Base-by-base conservation (phyloP, 2,329 filamentous ascomycete genomes). In the Cercospora berteroae region DNA sequence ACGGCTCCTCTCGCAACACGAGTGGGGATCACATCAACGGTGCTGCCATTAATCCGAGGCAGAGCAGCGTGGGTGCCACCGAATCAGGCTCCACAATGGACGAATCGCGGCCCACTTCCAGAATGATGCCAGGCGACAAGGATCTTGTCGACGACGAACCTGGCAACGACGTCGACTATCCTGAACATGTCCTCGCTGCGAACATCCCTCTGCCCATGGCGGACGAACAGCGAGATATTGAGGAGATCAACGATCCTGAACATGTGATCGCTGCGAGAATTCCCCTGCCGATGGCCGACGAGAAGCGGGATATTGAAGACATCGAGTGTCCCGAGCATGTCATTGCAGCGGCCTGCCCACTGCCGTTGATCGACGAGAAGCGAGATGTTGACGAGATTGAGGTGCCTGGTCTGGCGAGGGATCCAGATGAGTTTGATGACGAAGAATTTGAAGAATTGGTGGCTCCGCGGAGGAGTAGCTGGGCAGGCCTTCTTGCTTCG, bases 371-470 rank as follows among this genome's bases (percentile, higher is more conserved):
- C 27, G 83, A 87, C 39, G 83, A 83, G 18, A 83, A 86, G 50
- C 85, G 88, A 58, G 92, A 96, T 75, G 80, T 94, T 7, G 85
- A 89, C 56, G 92, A 96, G 76, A 95, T 96, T 50, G 91, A 95
- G 74, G 86, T 93, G 55, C 90, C 91, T 3, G 90, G 90, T 0
- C 83, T 93, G 5, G 87, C 85, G 0, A 87, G 83, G 65, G 88
- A 92, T 65, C 88, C 89, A 13, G 89, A 90, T 61, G 82, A 82
- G 5, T 81, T 82, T 12, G 82, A 81, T 8, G 56, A 50, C 31
- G 31, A 48, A 10, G 64, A 59, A 9, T 52, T 65, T 3, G 63
- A 78, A 79, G 66, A 67, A 56, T 12, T 60, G 18, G 29, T 52
- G 16, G 63, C 55, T 20, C 33, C 64, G 29, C 70, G 73, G 20